These are phyloP conservation scores for Waitea zeae DNA, from an alignment of 1,284 basidiomycete species.

Conservation along the genomic window DNA sequence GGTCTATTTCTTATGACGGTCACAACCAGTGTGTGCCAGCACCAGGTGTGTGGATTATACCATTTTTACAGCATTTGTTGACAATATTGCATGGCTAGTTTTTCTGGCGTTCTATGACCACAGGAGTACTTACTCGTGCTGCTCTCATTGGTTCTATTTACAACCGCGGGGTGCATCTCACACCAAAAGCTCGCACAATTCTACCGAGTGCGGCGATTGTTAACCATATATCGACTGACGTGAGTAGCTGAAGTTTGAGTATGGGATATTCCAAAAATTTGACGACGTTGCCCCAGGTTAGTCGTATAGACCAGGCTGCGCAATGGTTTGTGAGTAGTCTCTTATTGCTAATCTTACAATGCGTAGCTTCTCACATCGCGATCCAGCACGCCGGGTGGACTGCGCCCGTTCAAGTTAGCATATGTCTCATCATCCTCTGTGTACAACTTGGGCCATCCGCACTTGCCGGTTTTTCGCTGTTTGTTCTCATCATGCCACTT, in stretches of 20 bases:
- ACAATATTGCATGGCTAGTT: too few species aligned
- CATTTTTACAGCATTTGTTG: too few species aligned
- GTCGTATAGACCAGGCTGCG: too few species aligned
- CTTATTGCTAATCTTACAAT: too few species aligned
- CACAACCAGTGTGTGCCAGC: conserved; percentile 46
- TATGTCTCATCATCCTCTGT: conserved; percentile 54
- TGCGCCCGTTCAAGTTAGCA: conserved; percentile 53
- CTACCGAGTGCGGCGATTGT: conserved; percentile 78
- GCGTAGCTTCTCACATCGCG: conserved; percentile 80
- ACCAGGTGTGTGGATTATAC: too few species aligned
- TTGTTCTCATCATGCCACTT: conserved; percentile 45
- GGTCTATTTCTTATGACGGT: conserved; percentile 58
- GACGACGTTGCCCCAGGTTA: too few species aligned
- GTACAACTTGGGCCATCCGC: conserved; percentile 66
- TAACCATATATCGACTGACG: conserved; percentile 89
- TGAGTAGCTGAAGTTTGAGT: too few species aligned
- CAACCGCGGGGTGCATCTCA: conserved; percentile 60
- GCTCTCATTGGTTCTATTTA: conserved; percentile 87
- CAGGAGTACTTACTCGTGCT: conserved; percentile 70
- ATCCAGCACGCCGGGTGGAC: conserved; percentile 75
- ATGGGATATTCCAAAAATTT: too few species aligned
- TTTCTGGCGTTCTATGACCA: conserved; percentile 55
- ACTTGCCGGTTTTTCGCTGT: conserved; percentile 71
- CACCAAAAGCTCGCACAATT: conserved; percentile 67
- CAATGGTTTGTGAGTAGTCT: too few species aligned